phyloP scores from a whole-genome alignment of 2,329 filamentous ascomycete genomes.

The Plenodomus biglobosus region DNA sequence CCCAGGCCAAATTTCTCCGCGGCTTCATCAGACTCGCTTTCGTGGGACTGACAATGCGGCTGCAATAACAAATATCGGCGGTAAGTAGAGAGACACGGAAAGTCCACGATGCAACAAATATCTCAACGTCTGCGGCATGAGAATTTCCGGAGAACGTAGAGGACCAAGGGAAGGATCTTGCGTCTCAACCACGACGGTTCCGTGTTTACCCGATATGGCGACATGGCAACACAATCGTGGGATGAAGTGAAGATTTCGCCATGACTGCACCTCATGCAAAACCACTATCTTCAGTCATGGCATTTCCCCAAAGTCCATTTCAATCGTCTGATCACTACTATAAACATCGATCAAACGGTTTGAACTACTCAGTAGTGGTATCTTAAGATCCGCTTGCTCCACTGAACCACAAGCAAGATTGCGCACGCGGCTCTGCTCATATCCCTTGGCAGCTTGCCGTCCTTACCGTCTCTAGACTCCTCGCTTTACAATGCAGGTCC shows the following conservation, averaged over 20 bases:
- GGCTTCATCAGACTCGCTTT: background rate
- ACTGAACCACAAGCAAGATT: slow-evolving; percentile 15
- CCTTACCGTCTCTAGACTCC: background rate
- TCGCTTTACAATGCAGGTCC: slow-evolving; percentile 29
- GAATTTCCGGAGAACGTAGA: background rate
- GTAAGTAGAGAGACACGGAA: background rate
- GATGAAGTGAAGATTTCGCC: background rate
- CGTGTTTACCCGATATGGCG: background rate
- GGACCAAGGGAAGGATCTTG: background rate
- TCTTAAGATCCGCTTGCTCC: slow-evolving; percentile 23
- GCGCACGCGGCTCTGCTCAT: slow-evolving; percentile 16
- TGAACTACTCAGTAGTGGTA: slow-evolving; percentile 11
- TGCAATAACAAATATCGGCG: too few relatives aligned
- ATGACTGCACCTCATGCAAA: background rate
- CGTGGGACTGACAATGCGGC: background rate
- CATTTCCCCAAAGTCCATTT: background rate
- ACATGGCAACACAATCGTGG: background rate
- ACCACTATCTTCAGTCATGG: background rate
- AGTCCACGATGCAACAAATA: background rate
- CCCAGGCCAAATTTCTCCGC: slow-evolving; percentile 14
- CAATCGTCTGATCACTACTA: slow-evolving; percentile 5
- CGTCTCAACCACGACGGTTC: background rate
- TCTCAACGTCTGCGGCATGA: background rate
- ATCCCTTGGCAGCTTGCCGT: slow-evolving; percentile 1
- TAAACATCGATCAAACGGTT: slow-evolving; percentile 7